A percentile compares a stretch with the other conserved stretches of the same genome.
Conservation (phyloP, 1,284 basidiomycete genomes). For the Entoloma clypeatum region DNA sequence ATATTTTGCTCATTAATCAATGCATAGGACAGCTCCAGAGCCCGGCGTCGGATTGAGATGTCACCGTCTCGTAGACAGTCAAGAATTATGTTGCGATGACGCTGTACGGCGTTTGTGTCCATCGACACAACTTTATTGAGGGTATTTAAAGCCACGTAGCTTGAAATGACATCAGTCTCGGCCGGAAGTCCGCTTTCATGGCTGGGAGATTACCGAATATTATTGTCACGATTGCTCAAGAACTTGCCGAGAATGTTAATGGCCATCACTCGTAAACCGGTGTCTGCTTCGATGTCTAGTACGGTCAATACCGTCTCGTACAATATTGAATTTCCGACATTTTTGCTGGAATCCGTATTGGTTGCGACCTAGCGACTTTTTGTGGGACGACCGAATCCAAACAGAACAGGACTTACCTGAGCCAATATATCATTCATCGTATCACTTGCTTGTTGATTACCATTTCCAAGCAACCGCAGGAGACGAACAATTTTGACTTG, state of each 20-base stretch:
- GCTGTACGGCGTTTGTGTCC: constrained; percentile 97
- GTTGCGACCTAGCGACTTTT: constrained; percentile 76
- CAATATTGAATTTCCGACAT: constrained; percentile 96
- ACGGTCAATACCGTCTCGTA: constrained; percentile 98
- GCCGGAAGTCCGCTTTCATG: background rate
- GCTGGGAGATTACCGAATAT: constrained; percentile 73
- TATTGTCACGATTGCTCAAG: constrained; percentile 97
- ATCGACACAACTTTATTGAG: constrained; percentile 98
- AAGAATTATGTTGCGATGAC: constrained; percentile 96
- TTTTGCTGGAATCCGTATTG: constrained; percentile 97
- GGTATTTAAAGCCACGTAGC: constrained; percentile 97
- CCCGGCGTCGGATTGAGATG: constrained; percentile 95
- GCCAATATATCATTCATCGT: constrained; percentile 99
- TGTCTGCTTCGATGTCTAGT: constrained; percentile 98
- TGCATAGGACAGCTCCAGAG: constrained; percentile 96
- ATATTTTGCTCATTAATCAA: constrained; percentile 97
- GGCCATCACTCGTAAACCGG: constrained; percentile 95
- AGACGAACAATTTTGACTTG: constrained; percentile 98
- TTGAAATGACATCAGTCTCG: constrained; percentile 28
- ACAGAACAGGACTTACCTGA: constrained; percentile 51
- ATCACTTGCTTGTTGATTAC: constrained; percentile 86
- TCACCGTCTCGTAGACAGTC: constrained; percentile 98
- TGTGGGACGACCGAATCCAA: background rate
- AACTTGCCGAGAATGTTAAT: constrained; percentile 99
- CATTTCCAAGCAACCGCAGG: constrained; percentile 83